Percentiles rank a stretch among this genome's conserved stretches.
Conservation (phyloP, 768 basidiomycete species). For the Leccinum boreale region DNA sequence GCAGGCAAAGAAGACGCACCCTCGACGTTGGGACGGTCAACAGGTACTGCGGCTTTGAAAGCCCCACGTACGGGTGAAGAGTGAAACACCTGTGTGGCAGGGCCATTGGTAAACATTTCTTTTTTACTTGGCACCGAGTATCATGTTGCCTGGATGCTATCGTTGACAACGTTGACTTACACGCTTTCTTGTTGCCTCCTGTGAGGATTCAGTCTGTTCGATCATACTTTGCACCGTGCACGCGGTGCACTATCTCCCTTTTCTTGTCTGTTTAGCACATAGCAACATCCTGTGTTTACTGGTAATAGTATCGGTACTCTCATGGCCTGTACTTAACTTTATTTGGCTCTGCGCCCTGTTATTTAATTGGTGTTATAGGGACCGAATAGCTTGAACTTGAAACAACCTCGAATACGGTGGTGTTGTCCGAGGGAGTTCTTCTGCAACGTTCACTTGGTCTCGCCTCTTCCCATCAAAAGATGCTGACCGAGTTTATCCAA, state of each 20-base stretch:
- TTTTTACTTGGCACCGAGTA: background rate
- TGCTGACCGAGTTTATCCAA: conserved; percentile 8
- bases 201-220: conserved; percentile 4
- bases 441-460: background rate
- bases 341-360: background rate
- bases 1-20: conserved; percentile 19
- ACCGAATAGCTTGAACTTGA: too few species aligned
- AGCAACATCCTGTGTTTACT: conserved; percentile 5
- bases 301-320: background rate
- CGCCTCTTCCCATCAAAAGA: background rate
- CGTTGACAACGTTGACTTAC: background rate
- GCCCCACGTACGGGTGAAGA: background rate
- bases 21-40: conserved; percentile 27
- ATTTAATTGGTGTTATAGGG: background rate
- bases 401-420: too few species aligned
- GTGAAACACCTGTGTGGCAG: background rate
- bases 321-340: background rate
- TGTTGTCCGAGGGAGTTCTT: background rate
- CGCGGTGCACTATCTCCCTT: background rate
- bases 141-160: background rate
- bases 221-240: conserved; percentile 6
- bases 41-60: conserved; percentile 19
- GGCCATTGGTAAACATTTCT: background rate
- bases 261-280: conserved; percentile 7
- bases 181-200: conserved; percentile 7